Conservation (phyloP, 306 rosid species). For the Cercis canadensis region DNA sequence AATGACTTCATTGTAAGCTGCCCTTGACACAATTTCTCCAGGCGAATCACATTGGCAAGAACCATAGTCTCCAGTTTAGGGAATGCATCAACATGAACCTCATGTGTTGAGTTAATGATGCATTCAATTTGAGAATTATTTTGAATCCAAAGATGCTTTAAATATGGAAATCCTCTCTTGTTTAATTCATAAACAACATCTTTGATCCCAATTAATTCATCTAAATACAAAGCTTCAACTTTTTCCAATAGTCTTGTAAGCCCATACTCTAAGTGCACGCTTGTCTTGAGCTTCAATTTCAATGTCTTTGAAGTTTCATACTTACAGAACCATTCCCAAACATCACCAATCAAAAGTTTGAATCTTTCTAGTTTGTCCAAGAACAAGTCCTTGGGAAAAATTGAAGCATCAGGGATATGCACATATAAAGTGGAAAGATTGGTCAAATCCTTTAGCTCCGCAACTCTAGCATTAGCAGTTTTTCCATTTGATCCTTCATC, state of each 20-base stretch:
- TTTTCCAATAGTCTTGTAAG: not conserved
- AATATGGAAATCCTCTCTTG: constrained; percentile 11
- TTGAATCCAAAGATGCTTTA: constrained; percentile 12
- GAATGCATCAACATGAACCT: not conserved
- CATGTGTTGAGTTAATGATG: not conserved
- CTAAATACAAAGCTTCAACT: not conserved
- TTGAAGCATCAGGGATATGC: no score
- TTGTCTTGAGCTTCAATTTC: not conserved
- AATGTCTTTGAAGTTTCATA: not conserved
- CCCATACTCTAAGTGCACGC: constrained; percentile 19
- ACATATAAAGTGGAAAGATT: no score
- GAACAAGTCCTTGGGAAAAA: no score
- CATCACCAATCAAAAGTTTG: not conserved
- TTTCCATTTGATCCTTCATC: no score
- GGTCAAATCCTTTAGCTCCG: no score
- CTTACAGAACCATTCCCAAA: not conserved
- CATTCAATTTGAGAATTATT: not conserved
- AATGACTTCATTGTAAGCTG: not conserved
- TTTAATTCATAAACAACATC: no score
- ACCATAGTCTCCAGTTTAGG: constrained; percentile 2
- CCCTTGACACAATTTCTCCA: constrained; percentile 13
- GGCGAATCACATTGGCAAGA: not conserved
- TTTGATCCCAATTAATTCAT: not conserved
- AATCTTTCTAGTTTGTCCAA: no score
- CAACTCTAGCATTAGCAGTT: no score